Evolutionary conservation across 352 stramenopile species (phyloP), one percentile per base, ranked within the genome.

Genomic region (Globisporangium perplexum): DNA sequence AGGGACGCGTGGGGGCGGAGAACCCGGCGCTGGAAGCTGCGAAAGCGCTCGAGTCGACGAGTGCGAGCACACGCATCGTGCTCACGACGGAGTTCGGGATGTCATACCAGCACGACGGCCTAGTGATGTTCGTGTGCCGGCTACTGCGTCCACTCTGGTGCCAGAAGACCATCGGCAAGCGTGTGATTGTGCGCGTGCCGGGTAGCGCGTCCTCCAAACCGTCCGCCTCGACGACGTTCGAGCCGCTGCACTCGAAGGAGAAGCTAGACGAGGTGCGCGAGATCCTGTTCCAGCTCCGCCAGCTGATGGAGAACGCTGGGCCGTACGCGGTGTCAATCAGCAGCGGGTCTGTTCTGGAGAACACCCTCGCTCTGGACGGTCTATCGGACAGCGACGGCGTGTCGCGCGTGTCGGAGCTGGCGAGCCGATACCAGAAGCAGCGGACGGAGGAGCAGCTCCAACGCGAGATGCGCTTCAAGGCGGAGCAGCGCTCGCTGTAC

Each of bases 71-170:
- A 11, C 75, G 84, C 11, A 90, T 95, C 56, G 80, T 95, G 41
- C 65, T 95, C 50, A 93, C 78, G 3, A 90, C 84, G 1, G 84
- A 95, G 49, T 90, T 92, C 57, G 76, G 72, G 53, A 90, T 95
- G 78, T 93, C 84, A 20, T 91, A 87, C 55, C 83, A 95, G 51
- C 84, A 95, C 59, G 83, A 95, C 47, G 84, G 80, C 45, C 68
- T 95, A 24, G 69, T 90, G 4, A 75, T 86, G 42, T 95, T 95
- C 48, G 53, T 88, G n/a, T 77, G 64, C 15, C 82, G 84, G n/a
- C 58, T 93, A n/a, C 63, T 95, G 24, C 76, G 84, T 6, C 84
- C 84, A 2, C 54, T 95, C 4, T 95, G 84, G 84, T 74, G 69
- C 28, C 55, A 65, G 4, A 87, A 87, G 60, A 71, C 72, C 0